These are phyloP conservation scores for Trametes gibbosa DNA, from an alignment of 768 basidiomycete species.

Conservation along the genomic window DNA sequence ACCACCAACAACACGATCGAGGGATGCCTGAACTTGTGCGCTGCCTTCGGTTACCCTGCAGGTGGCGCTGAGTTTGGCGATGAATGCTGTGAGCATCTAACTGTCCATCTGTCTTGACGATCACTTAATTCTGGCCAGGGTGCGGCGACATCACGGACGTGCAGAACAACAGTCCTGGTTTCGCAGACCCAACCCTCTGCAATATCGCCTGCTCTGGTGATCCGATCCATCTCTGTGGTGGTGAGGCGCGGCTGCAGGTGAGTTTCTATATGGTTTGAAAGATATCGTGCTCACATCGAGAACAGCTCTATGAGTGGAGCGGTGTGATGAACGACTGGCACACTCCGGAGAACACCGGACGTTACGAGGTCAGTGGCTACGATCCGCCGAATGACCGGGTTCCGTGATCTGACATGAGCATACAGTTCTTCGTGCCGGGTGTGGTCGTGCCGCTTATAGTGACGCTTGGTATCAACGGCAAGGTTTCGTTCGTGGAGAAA, in stretches of 20 bases:
- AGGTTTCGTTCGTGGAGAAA: constrained; percentile 79
- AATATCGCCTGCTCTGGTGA: constrained; percentile 64
- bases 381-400: background rate
- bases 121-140: constrained; percentile 36
- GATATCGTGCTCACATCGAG: background rate
- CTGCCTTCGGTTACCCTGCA: constrained; percentile 67
- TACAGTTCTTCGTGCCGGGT: constrained; percentile 49
- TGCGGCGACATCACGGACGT: constrained; percentile 70
- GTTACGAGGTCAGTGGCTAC: constrained; percentile 55
- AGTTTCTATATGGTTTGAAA: constrained; percentile 26
- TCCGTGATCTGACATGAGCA: background rate
- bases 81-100: constrained; percentile 61
- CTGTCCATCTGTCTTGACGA: background rate
- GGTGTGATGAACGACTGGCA: constrained; percentile 56
- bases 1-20: constrained; percentile 60
- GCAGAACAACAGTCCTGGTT: constrained; percentile 30
- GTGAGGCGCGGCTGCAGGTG: constrained; percentile 53
- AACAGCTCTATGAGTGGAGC: constrained; percentile 31
- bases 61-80: constrained; percentile 68
- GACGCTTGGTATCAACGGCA: constrained; percentile 78
- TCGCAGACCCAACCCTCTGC: constrained; percentile 39
- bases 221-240: constrained; percentile 67
- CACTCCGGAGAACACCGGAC: constrained; percentile 60
- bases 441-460: constrained; percentile 71
- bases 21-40: constrained; percentile 66